Conservation (phyloP, 2,329 filamentous ascomycete genomes). For the Mycocentrospora acerina region DNA sequence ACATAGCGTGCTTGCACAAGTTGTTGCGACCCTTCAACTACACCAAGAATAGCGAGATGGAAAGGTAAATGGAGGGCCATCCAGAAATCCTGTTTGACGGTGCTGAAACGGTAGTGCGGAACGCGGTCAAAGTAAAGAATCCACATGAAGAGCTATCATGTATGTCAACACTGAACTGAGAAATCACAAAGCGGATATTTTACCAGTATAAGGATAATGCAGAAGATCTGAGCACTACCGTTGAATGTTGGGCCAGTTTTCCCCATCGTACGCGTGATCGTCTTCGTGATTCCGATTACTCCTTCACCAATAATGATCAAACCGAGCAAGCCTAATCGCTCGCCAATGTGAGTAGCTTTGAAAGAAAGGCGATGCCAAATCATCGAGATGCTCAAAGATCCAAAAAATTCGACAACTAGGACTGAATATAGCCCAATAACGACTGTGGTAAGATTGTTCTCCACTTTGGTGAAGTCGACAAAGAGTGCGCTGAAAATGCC, state of each 20-base stretch:
- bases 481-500: too few relatives aligned
- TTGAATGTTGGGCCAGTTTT: slow-evolving; percentile 11
- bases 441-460: too few relatives aligned
- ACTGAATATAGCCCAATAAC: slow-evolving; percentile 38
- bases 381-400: slow-evolving; percentile 54
- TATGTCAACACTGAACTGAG: neutral
- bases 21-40: slow-evolving; percentile 23
- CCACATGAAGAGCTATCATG: slow-evolving; percentile 16
- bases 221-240: slow-evolving; percentile 8
- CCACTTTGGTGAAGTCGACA: too few relatives aligned
- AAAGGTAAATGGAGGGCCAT: slow-evolving; percentile 16
- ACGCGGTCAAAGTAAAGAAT: slow-evolving; percentile 20
- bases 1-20: slow-evolving; percentile 14
- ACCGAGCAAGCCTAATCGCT: slow-evolving; percentile 60
- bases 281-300: slow-evolving; percentile 56
- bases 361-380: slow-evolving; percentile 57
- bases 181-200: neutral
- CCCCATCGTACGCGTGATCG: slow-evolving; percentile 40
- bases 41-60: slow-evolving; percentile 19
- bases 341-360: slow-evolving; percentile 58
- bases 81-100: slow-evolving; percentile 20
- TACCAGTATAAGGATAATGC: slow-evolving; percentile 14
- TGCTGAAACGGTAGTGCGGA: slow-evolving; percentile 11
- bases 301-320: slow-evolving; percentile 65
- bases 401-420: slow-evolving; percentile 56